Conservation (phyloP, 2,329 filamentous ascomycete species). For the Clarireedia sp. region DNA sequence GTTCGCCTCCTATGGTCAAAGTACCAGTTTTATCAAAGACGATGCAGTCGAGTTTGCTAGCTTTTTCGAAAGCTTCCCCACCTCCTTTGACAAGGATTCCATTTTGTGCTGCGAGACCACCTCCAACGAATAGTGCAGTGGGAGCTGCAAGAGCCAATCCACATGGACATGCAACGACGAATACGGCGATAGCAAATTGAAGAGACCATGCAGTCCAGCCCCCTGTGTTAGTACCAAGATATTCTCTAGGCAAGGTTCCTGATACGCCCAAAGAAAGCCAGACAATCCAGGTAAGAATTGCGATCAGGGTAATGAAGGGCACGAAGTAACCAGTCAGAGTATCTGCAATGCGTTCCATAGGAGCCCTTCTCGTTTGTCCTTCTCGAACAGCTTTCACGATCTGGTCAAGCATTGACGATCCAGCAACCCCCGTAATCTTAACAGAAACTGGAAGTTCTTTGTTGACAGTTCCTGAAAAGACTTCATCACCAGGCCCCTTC, state of each 20-base stretch:
- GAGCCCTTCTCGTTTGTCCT: conserved; percentile 67
- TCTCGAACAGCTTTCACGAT: conserved; percentile 72
- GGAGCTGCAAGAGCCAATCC: conserved; percentile 51
- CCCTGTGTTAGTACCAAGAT: conserved; percentile 46
- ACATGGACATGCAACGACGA: conserved; percentile 54
- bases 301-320: conserved; percentile 60
- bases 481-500: conserved; percentile 54
- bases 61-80: conserved; percentile 52
- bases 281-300: conserved; percentile 61
- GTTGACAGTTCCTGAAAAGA: conserved; percentile 70
- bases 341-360: conserved; percentile 69
- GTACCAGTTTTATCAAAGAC: conserved; percentile 57
- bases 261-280: conserved; percentile 61
- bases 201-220: conserved; percentile 67
- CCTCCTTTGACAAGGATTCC: conserved; percentile 52
- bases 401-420: conserved; percentile 69
- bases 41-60: conserved; percentile 44
- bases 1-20: conserved; percentile 55
- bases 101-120: conserved; percentile 46
- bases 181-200: conserved; percentile 62
- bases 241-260: conserved; percentile 48
- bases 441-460: conserved; percentile 56
- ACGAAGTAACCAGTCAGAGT: conserved; percentile 69
- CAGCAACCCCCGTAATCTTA: conserved; percentile 54
- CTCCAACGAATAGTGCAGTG: conserved; percentile 51